Evolutionary conservation across 2,329 filamentous ascomycete genomes (phyloP).

Genomic region (Penicillium janthinellum): DNA sequence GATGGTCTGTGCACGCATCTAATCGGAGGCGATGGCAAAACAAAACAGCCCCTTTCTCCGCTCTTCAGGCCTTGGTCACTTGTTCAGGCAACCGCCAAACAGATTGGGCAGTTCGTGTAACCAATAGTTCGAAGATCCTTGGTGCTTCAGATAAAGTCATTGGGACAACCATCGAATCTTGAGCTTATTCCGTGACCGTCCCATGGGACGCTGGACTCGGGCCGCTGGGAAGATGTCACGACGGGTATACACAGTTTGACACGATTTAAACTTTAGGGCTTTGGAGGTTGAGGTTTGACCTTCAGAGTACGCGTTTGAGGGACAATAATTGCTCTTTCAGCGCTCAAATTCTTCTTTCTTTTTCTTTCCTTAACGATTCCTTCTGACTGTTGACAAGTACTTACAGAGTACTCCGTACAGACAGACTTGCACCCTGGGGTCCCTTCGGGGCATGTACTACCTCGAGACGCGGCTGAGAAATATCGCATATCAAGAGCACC

Average conservation of each 20-base stretch:
- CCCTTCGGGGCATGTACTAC: not conserved
- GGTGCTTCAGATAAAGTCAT: slow-evolving; percentile 3
- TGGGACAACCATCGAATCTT: slow-evolving; percentile 23
- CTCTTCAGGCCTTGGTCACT: not conserved
- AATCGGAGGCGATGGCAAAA: not conserved
- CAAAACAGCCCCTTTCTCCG: not conserved
- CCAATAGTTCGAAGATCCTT: slow-evolving; percentile 1
- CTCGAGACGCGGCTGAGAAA: not conserved
- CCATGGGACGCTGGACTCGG: slow-evolving; percentile 5
- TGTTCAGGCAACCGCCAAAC: not conserved
- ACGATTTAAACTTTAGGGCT: not conserved
- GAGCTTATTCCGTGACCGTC: slow-evolving; percentile 20
- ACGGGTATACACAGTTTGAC: not conserved
- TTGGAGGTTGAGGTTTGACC: not conserved
- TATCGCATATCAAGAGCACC: not conserved
- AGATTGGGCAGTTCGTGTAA: not conserved
- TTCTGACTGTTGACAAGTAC: not conserved
- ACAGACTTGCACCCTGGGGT: not conserved
- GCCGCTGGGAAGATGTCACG: not conserved
- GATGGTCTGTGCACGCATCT: slow-evolving; percentile 16
- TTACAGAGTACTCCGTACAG: too few relatives aligned
- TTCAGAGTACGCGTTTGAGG: not conserved
- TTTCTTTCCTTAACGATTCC: not conserved
- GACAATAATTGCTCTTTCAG: not conserved
- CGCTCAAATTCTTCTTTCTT: not conserved